Evolutionary conservation across 116 monocot genomes (phyloP).

Genomic region (Posidonia oceanica): DNA sequence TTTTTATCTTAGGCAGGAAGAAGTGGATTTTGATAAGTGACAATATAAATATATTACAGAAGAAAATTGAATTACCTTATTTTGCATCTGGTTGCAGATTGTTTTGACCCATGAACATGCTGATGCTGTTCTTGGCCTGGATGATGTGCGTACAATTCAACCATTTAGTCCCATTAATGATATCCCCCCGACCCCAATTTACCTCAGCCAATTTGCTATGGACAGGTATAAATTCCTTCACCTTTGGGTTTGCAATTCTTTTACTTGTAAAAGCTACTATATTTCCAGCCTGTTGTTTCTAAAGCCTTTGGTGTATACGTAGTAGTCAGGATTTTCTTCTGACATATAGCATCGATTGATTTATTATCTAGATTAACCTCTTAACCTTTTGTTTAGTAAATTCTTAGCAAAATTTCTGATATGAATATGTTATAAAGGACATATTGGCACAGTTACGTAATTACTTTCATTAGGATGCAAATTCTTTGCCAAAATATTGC

Average conservation of each 20-base stretch:
- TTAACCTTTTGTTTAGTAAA: too few species aligned
- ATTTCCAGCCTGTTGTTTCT: too few species aligned
- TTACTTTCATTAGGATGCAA: too few species aligned
- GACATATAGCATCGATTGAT: too few species aligned
- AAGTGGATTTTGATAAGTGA: background rate
- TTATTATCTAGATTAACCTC: too few species aligned
- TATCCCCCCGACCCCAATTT: conserved; percentile 75
- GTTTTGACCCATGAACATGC: conserved; percentile 98
- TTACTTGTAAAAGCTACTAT: background rate
- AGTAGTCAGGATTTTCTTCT: too few species aligned
- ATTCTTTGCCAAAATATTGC: too few species aligned
- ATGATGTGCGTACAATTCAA: conserved; percentile 81
- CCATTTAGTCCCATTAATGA: conserved; percentile 80
- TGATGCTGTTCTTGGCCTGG: conserved; percentile 94
- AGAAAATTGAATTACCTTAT: background rate
- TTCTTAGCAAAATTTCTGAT: too few species aligned
- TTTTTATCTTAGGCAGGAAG: too few species aligned
- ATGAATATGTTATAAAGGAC: too few species aligned
- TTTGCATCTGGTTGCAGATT: conserved; percentile 43
- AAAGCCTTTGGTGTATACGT: too few species aligned
- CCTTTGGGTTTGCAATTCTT: background rate
- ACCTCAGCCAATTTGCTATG: conserved; percentile 73
- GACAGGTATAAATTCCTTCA: conserved; percentile 43
- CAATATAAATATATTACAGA: background rate
- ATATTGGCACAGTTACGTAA: too few species aligned